Base-by-base conservation (phyloP, 228 moss, liverwort and hornwort species). In the Sphagnum fallax region DNA sequence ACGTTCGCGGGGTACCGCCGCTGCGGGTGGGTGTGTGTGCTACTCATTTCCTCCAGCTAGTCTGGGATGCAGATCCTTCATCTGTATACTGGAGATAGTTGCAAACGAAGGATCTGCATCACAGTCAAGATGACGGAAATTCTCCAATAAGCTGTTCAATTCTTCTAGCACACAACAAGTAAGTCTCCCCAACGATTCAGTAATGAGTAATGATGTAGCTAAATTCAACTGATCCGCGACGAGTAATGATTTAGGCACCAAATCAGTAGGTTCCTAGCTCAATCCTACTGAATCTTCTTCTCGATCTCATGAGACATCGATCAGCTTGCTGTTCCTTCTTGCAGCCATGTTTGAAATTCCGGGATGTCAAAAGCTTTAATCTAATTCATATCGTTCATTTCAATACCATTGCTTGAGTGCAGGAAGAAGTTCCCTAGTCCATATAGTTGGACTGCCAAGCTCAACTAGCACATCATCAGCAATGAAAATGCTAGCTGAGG, bases 1-100 rank as follows among this genome's bases (percentile, higher is more conserved):
- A 32, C 32, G 32, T 32, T 32, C 1, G 32, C 32, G 32, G 32
- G 32, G 32, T 32, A 32, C 32, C 32, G 32, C 32, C 32, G 32
- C 2, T n/a, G 1, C 2, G 32, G 32, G 3, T 0, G 32, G 32
- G 32, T 2, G 32, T 16, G 32, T 32, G 32, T 32, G 32, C 2
- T 32, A 32, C 32, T 32, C 60, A 60, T 60, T 60, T 60, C n/a
- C 60, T 14, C 16, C 13, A 6, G 14, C 60, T 60, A 5, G 14
- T 60, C 60, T 60, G 16, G n/a, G 60, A 60, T 60, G 60, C 60
- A 60, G 60, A 60, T 60, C 16, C 60, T 60, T 60, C 60, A 60
- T 60, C 60, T 60, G 60, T 7, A 14, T 60, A 5, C 60, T 60
- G 60, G 60, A 5, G 60, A n/a, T 16, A 60, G 16, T n/a, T 14